Conservation (phyloP, 2,329 filamentous ascomycete species). For the Monilinia vaccinii-corymbosi region DNA sequence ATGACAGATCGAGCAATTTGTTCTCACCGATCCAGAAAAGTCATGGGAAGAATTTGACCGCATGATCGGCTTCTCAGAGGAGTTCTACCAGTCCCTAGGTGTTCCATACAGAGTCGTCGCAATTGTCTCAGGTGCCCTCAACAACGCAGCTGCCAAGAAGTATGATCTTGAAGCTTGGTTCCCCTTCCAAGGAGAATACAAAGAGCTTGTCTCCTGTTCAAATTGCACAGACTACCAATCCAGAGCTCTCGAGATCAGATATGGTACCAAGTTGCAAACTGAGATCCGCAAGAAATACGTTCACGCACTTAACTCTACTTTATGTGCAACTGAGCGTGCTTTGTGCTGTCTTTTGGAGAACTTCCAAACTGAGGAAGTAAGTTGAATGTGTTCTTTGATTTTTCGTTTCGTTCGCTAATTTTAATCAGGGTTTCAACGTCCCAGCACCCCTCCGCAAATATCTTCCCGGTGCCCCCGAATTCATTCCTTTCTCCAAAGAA, state of each 20-base stretch:
- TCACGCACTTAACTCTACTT: slow-evolving; percentile 81
- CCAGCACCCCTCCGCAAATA: slow-evolving; percentile 82
- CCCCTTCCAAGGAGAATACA: slow-evolving; percentile 94
- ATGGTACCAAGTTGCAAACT: slow-evolving; percentile 76
- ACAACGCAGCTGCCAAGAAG: slow-evolving; percentile 85
- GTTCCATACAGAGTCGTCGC: slow-evolving; percentile 87
- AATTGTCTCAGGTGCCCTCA: slow-evolving; percentile 93
- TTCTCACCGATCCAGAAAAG: slow-evolving; percentile 75
- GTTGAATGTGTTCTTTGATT: slow-evolving; percentile 23
- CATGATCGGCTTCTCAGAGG: slow-evolving; percentile 86
- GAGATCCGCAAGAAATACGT: slow-evolving; percentile 88
- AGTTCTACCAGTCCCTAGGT: slow-evolving; percentile 85
- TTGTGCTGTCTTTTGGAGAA: slow-evolving; percentile 95
- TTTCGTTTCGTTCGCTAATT: slow-evolving; percentile 16
- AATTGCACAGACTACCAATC: slow-evolving; percentile 99
- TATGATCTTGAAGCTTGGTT: slow-evolving; percentile 96
- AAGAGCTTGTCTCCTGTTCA: slow-evolving; percentile 93
- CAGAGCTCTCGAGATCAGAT: slow-evolving; percentile 85
- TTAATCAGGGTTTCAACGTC: slow-evolving; percentile 58
- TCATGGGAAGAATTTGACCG: slow-evolving; percentile 90
- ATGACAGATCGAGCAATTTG: slow-evolving; percentile 63
- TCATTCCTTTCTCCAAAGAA: slow-evolving; percentile 82
- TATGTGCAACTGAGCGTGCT: slow-evolving; percentile 85
- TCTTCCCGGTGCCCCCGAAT: slow-evolving; percentile 80
- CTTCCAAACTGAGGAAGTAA: slow-evolving; percentile 80